Evolutionary conservation across 352 stramenopile genomes (phyloP), one percentile per base, ranked within the genome.

Genomic region (Peronosclerospora sorghi): DNA sequence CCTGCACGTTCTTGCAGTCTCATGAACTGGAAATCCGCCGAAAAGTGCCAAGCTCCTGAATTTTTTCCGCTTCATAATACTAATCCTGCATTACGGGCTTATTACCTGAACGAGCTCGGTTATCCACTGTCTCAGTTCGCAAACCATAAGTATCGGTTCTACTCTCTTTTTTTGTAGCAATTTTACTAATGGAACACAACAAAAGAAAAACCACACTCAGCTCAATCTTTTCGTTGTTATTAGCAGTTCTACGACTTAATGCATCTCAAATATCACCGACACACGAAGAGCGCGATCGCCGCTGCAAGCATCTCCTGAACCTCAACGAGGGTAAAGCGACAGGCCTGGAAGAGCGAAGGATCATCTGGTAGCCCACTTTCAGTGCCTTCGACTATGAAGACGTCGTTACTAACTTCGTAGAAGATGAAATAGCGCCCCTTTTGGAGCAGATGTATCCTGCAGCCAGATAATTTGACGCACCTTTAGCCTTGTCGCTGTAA

Each of bases 211-310:
- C 51, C 2, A 64, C 80, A 47, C 86, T 89, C 35, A 92, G 49
- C 15, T 83, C 41, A 44, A 83, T 62, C 27, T 56, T 45, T 32
- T 73, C 56, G 36, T 59, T 68, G 15, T 56, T 47, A 80, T 51
- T 32, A 92, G 56, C 26, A 85, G 48, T 48, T 86, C 60, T 18
- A 86, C 76, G n/a, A 92, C 71, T 14, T 83, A 68, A 32, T 84
- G 59, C 68, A 85, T 88, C 45, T 88, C 80, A 41, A 86, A 88
- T 68, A 88, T 88, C 12, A 84, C 65, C 26, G 74, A 75, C 17
- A 89, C 69, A 49, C 89, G 79, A 19, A 92, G 56, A 51, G 76
- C 74, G 21, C 73, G 61, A 48, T 92, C 80, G 7, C 77, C 79
- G 3, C 51, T 73, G 68, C 68, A 18, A 92, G 41, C 70, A 92